Percentiles rank a stretch among this genome's conserved stretches.
phyloP scores from a whole-genome alignment of 2,329 filamentous ascomycete genomes.

The Bimuria novae-zelandiae region DNA sequence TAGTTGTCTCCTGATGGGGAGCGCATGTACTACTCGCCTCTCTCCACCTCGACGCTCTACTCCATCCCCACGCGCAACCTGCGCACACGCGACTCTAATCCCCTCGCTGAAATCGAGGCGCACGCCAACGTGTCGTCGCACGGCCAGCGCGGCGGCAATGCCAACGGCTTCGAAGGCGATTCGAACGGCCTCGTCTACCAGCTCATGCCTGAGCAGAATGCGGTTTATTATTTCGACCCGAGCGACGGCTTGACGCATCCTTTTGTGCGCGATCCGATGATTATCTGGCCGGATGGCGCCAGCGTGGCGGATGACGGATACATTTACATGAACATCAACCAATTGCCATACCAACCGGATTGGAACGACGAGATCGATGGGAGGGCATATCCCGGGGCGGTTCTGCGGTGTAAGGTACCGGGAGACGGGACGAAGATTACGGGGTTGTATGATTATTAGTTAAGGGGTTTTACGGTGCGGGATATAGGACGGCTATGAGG shows the following conservation, averaged over 20 bases:
- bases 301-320: slow-evolving; percentile 37
- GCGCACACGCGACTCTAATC: slow-evolving; percentile 46
- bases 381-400: slow-evolving; percentile 50
- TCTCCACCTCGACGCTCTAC: slow-evolving; percentile 52
- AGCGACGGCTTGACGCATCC: slow-evolving; percentile 49
- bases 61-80: slow-evolving; percentile 51
- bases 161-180: slow-evolving; percentile 57
- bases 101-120: slow-evolving; percentile 49
- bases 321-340: slow-evolving; percentile 54
- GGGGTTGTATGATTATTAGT: neutral
- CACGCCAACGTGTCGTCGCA: slow-evolving; percentile 53
- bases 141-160: slow-evolving; percentile 54
- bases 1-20: slow-evolving; percentile 53
- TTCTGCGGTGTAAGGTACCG: slow-evolving; percentile 49
- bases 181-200: slow-evolving; percentile 55
- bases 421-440: neutral
- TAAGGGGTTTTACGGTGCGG: too few relatives aligned
- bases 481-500: too few relatives aligned
- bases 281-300: slow-evolving; percentile 56
- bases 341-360: slow-evolving; percentile 53
- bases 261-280: slow-evolving; percentile 52
- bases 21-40: slow-evolving; percentile 52
- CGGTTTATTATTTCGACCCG: slow-evolving; percentile 48
- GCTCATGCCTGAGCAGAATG: slow-evolving; percentile 55
- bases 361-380: slow-evolving; percentile 55